Base-by-base conservation (phyloP, 192 early-diverging fungal genomes). In the Backusella sp. region DNA sequence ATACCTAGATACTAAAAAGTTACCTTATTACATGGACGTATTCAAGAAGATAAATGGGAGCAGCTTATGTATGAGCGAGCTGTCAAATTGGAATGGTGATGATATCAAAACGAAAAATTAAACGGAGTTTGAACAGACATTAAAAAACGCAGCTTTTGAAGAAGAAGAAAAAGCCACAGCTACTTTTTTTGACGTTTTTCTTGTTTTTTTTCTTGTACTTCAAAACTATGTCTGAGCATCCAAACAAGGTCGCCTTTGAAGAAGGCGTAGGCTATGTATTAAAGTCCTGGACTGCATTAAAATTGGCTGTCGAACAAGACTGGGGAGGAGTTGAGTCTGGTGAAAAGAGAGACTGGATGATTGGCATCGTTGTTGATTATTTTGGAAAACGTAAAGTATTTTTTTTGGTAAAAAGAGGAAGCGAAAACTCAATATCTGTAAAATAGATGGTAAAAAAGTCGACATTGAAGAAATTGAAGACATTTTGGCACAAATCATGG, bases 311-410 rank as follows among this genome's bases (percentile, higher is more conserved):
- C 1, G 85, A 92, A 39, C 85, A 89, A 70, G 85, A 86, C 52
- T 94, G 92, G 92, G 92, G 92, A 65, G 92, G 91, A 46, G 80
- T 77, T 6, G 86, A 89, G 32, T 88, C 90, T 7, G 76, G 44
- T n/a, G 89, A 88, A n/a, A 94, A 94, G 80, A 84, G 90, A 52
- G 90, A 89, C 21, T 86, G 87, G 85, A 84, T 94, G 78, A 84
- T 92, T 7, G 88, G 90, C 70, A 82, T 87, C 41, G 82, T 94
- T 34, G 84, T 89, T 15, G 88, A 90, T 46, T 84, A 90, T 71
- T 92, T 92, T 82, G 85, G 86, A 70, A 78, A 84, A 66, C 78
- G 88, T 90, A 84, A 79, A 23, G 8, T 7, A 19, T 6, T 66
- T 8, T 14, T 59, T 59, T 73, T 39, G 12, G n/a, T n/a, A 73